A percentile compares a stretch with the other conserved stretches of the same genome.
Evolutionary conservation across 306 rosid genomes (phyloP).

Genomic region (Quercus suber): DNA sequence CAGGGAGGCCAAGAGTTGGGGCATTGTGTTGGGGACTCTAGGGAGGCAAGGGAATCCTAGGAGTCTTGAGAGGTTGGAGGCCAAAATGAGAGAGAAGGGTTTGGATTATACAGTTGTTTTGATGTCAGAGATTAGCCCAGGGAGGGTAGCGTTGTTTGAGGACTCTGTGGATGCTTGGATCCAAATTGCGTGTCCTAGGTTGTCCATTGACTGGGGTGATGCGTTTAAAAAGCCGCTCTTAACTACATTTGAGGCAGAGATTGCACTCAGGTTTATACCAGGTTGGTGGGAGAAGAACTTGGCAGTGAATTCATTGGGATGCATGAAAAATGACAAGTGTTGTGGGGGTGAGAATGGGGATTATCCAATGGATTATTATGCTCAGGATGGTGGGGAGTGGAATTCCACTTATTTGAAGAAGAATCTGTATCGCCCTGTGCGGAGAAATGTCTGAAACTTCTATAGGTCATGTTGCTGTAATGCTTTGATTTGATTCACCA

Average conservation of each 20-base stretch:
- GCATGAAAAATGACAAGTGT: slow-evolving; percentile 24
- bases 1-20: slow-evolving; percentile 70
- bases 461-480: neutral
- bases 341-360: slow-evolving; percentile 38
- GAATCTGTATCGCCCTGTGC: slow-evolving; percentile 39
- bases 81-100: slow-evolving; percentile 63
- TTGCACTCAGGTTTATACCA: slow-evolving; percentile 72
- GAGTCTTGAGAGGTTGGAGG: slow-evolving; percentile 74
- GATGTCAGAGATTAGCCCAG: slow-evolving; percentile 91
- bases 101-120: slow-evolving; percentile 60
- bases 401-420: slow-evolving; percentile 74
- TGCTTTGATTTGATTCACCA: neutral
- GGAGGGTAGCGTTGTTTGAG: slow-evolving; percentile 60
- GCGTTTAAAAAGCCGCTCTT: slow-evolving; percentile 82
- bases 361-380: slow-evolving; percentile 94
- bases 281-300: slow-evolving; percentile 87
- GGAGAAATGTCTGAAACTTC: slow-evolving; percentile 32
- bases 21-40: slow-evolving; percentile 56
- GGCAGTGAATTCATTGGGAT: slow-evolving; percentile 20
- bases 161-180: slow-evolving; percentile 94
- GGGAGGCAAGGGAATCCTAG: slow-evolving; percentile 96
- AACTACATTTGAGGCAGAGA: slow-evolving; percentile 86
- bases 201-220: slow-evolving; percentile 96
- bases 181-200: slow-evolving; percentile 90
- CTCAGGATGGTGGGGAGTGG: slow-evolving; percentile 94